phyloP scores from a whole-genome alignment of 2,329 filamentous ascomycete species.

The Diaporthe sp. region DNA sequence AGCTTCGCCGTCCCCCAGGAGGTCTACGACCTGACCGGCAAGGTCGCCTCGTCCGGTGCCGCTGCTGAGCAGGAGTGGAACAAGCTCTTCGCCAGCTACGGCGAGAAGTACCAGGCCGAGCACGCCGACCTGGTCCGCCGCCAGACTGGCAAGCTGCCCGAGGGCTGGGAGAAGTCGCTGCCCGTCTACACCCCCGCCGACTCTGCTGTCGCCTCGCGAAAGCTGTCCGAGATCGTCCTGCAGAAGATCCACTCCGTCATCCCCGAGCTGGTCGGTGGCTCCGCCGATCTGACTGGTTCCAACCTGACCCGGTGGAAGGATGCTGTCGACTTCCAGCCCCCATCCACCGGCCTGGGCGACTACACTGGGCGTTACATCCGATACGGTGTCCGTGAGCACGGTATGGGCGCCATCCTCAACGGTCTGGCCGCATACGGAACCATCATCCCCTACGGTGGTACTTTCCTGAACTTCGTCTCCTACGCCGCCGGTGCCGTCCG shows the following conservation, averaged over 20 bases:
- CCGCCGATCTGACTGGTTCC: slow-evolving; percentile 96
- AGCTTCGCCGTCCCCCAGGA: slow-evolving; percentile 92
- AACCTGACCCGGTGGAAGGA: slow-evolving; percentile 99
- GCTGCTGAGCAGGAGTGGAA: slow-evolving; percentile 96
- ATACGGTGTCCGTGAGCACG: slow-evolving; percentile 93
- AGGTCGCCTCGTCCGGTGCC: slow-evolving; percentile 86
- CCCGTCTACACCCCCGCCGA: slow-evolving; percentile 91
- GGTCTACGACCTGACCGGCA: slow-evolving; percentile 91
- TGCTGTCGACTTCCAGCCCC: slow-evolving; percentile 96
- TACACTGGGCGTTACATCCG: slow-evolving; percentile 92
- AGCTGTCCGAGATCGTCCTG: slow-evolving; percentile 94
- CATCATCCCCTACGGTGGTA: slow-evolving; percentile 92
- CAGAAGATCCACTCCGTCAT: slow-evolving; percentile 84
- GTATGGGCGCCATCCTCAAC: slow-evolving; percentile 93
- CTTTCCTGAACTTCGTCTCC: slow-evolving; percentile 99
- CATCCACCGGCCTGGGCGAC: slow-evolving; percentile 84
- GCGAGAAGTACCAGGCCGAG: slow-evolving; percentile 79
- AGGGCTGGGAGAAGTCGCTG: slow-evolving; percentile 95
- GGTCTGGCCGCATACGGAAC: slow-evolving; percentile 96
- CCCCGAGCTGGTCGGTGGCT: slow-evolving; percentile 94
- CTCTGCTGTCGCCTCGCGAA: slow-evolving; percentile 88
- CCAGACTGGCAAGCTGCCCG: slow-evolving; percentile 83
- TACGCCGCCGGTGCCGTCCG: slow-evolving; percentile 96
- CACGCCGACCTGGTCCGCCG: slow-evolving; percentile 85
- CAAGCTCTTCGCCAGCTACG: slow-evolving; percentile 89